These are phyloP conservation scores for Myrmaecium sp. DNA, from an alignment of 2,329 filamentous ascomycete species.

Conservation along the genomic window DNA sequence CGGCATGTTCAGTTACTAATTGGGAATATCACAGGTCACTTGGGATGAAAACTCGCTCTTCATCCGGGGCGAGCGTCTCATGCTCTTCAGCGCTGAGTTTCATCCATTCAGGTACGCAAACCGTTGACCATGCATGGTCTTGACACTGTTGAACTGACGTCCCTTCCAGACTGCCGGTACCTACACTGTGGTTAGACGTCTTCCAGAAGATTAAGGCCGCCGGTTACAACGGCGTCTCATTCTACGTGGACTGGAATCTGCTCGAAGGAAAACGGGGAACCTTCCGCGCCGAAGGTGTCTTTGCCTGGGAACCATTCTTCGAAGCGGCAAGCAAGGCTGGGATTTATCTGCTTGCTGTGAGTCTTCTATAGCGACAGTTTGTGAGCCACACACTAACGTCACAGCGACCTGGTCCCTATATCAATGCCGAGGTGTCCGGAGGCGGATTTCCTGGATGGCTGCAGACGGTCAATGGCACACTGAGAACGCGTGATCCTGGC, in stretches of 20 bases:
- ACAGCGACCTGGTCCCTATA: slow-evolving; percentile 47
- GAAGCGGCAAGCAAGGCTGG: slow-evolving; percentile 56
- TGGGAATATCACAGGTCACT: slow-evolving; percentile 30
- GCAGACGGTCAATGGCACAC: slow-evolving; percentile 44
- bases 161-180: slow-evolving; percentile 36
- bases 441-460: slow-evolving; percentile 74
- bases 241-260: slow-evolving; percentile 66
- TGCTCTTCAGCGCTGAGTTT: slow-evolving; percentile 58
- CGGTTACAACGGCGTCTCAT: slow-evolving; percentile 64
- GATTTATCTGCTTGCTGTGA: slow-evolving; percentile 53
- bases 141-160: neutral
- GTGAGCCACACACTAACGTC: slow-evolving; percentile 5
- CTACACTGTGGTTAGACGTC: slow-evolving; percentile 49
- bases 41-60: slow-evolving; percentile 60
- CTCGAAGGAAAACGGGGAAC: slow-evolving; percentile 56
- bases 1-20: slow-evolving; percentile 2
- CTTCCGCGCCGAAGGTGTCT: slow-evolving; percentile 54
- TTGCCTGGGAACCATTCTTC: slow-evolving; percentile 59
- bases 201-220: slow-evolving; percentile 72
- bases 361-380: slow-evolving; percentile 5
- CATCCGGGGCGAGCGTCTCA: slow-evolving; percentile 50
- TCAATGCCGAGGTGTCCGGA: slow-evolving; percentile 61
- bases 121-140: slow-evolving; percentile 1
- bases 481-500: slow-evolving; percentile 44
- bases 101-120: slow-evolving; percentile 43